Evolutionary conservation across 2,329 filamentous ascomycete genomes (phyloP).

Genomic region (Alternaria sp.): DNA sequence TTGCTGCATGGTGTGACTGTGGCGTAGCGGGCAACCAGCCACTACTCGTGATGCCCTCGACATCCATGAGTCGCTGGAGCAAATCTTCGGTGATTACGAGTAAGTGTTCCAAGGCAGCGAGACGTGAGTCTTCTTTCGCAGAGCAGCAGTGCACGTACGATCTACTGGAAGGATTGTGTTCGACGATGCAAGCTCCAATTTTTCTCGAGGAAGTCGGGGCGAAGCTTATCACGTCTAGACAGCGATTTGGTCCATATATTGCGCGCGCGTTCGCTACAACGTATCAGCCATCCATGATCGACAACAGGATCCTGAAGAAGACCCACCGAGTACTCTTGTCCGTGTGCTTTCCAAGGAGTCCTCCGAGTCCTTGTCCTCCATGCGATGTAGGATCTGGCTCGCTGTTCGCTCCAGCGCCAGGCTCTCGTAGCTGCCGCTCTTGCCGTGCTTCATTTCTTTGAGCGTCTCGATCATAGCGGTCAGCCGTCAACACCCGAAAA

Average conservation of each 20-base stretch:
- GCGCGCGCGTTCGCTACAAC: conserved; percentile 44
- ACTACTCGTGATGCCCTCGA: conserved; percentile 46
- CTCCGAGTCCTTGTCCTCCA: conserved; percentile 47
- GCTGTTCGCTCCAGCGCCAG: conserved; percentile 42
- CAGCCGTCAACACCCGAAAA: conserved; percentile 19
- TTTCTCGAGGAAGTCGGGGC: conserved; percentile 45
- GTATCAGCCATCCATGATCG: conserved; percentile 2
- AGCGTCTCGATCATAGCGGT: conserved; percentile 45
- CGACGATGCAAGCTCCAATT: conserved; percentile 49
- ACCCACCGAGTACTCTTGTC: conserved; percentile 45
- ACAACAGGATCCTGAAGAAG: neutral
- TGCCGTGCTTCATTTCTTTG: conserved; percentile 48
- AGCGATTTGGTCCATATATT: conserved; percentile 48
- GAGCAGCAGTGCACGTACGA: conserved; percentile 49
- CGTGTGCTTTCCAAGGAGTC: conserved; percentile 47
- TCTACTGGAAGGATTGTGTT: conserved; percentile 48
- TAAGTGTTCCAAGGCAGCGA: conserved; percentile 46
- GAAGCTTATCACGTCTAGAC: conserved; percentile 50
- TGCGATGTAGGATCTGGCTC: conserved; percentile 45
- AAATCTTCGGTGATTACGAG: conserved; percentile 51
- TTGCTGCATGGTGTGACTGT: conserved; percentile 44
- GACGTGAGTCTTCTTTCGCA: conserved; percentile 43
- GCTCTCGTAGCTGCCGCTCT: conserved; percentile 42
- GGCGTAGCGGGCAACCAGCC: conserved; percentile 50
- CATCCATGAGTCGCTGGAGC: conserved; percentile 43